Conservation (phyloP, 2,329 filamentous ascomycete species). For the Metarhizium brunneum region DNA sequence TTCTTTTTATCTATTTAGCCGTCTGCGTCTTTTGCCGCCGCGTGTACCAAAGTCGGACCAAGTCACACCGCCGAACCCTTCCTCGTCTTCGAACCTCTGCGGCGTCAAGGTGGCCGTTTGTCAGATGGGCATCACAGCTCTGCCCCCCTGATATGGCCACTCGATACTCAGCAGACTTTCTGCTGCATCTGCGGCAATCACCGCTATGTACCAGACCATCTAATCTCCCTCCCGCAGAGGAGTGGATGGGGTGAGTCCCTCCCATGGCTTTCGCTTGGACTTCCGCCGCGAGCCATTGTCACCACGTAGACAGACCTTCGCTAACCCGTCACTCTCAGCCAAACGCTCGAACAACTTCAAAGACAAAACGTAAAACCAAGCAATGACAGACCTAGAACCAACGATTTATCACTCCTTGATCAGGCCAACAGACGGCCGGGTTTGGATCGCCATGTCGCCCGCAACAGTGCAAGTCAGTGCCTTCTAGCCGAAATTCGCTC, state of each 20-base stretch:
- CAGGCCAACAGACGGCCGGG: constrained; percentile 41
- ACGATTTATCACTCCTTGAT: constrained; percentile 36
- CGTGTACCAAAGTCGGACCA: background rate
- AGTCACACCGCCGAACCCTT: background rate
- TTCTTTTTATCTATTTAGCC: background rate
- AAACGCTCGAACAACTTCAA: constrained; percentile 35
- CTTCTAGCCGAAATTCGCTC: background rate
- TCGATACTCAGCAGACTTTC: constrained; percentile 67
- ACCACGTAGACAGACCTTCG: background rate
- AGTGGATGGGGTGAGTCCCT: constrained; percentile 83
- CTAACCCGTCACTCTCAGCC: constrained; percentile 20
- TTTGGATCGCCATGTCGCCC: constrained; percentile 44
- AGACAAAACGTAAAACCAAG: constrained; percentile 31
- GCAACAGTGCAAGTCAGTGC: constrained; percentile 47
- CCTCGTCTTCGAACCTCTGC: constrained; percentile 1
- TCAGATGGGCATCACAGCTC: constrained; percentile 29
- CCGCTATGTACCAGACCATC: constrained; percentile 75
- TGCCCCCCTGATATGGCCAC: constrained; percentile 36
- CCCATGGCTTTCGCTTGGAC: background rate
- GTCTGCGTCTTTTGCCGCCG: background rate
- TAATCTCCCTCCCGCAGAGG: constrained; percentile 71
- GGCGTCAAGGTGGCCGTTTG: constrained; percentile 13
- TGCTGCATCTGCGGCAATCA: constrained; percentile 69
- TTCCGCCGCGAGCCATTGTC: background rate
- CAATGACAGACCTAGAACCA: constrained; percentile 34